Base-by-base conservation (phyloP, 2,329 filamentous ascomycete genomes). In the Hypoxylon sp. region DNA sequence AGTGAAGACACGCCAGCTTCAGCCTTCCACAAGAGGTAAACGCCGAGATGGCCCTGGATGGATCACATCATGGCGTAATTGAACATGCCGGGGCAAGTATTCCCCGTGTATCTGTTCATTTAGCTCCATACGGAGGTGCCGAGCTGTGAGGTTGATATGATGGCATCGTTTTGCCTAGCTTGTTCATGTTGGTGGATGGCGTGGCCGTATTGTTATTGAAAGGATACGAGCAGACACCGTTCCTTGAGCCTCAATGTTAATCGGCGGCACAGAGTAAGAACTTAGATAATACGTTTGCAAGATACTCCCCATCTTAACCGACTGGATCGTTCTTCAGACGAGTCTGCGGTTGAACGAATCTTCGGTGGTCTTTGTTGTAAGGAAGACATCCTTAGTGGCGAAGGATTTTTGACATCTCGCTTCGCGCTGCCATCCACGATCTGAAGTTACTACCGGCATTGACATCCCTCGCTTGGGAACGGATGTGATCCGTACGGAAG, bases 401-500 rank as follows among this genome's bases (percentile, higher is more conserved):
- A 64, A 65, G 56, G 59, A 69, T 61, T 55, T 55, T 64, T 37
- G 39, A 31, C 42, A 53, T 46, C 44, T 59, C 31, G 53, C 55
- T 55, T 54, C 29, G 44, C n/a, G 48, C 44, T 56, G n/a, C 47
- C 32, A 61, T 54, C 55, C 48, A 58, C 17, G 39, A 39, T 57
- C 56, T 62, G 46, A 24, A 46, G 52, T 61, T 24, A 59, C 19
- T 17, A 17, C 37, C 35, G 48, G 32, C 52, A 68, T 56, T 29
- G 11, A 44, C 54, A 63, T 68, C 68, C 55, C 60, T 64, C 51
- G 54, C 48, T 44, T 37, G 42, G 51, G 35, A 62, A 29, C 27
- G 50, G 48, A n/a, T 59, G n/a, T 48, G 17, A 53, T 59, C 61
- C 39, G 60, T 66, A 65, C 52, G 72, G 68, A 69, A 71, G 64